Evolutionary conservation across 805 yeast genomes (phyloP).

Genomic region (Barnettozyma populi): DNA sequence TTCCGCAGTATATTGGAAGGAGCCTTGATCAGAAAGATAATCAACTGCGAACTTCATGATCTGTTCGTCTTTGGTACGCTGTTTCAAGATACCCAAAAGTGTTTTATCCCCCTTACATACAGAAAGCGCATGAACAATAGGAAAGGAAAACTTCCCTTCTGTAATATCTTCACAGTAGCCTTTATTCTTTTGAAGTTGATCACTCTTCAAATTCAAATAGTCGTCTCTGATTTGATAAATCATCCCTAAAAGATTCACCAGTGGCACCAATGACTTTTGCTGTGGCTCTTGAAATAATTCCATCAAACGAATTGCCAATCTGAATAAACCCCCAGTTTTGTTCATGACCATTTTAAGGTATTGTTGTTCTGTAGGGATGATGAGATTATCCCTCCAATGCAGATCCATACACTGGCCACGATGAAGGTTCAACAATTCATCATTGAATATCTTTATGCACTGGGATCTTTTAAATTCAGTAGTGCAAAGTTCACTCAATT

Average conservation of each 20-base stretch:
- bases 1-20: conserved; percentile 17
- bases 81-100: conserved; percentile 44
- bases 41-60: conserved; percentile 47
- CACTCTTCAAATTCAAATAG: conserved; percentile 59
- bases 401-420: conserved; percentile 88
- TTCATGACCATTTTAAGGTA: conserved; percentile 79
- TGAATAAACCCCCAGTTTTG: conserved; percentile 84
- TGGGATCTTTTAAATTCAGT: conserved; percentile 14
- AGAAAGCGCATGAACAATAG: conserved; percentile 63
- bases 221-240: conserved; percentile 87
- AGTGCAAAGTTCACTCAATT: conserved; percentile 23
- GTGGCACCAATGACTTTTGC: conserved; percentile 38
- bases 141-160: conserved; percentile 87
- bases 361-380: conserved; percentile 55
- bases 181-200: conserved; percentile 49
- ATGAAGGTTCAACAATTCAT: conserved; percentile 77
- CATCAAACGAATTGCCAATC: conserved; percentile 67
- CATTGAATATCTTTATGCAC: conserved; percentile 43
- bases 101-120: conserved; percentile 33
- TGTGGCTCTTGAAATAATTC: conserved; percentile 27
- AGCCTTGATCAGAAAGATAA: conserved; percentile 33
- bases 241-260: conserved; percentile 75
- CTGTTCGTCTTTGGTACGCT: conserved; percentile 44
- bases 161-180: conserved; percentile 83
- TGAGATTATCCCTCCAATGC: conserved; percentile 72